These are phyloP conservation scores for Botrytis tulipae DNA, from an alignment of 2,329 filamentous ascomycete species.

Conservation along the genomic window DNA sequence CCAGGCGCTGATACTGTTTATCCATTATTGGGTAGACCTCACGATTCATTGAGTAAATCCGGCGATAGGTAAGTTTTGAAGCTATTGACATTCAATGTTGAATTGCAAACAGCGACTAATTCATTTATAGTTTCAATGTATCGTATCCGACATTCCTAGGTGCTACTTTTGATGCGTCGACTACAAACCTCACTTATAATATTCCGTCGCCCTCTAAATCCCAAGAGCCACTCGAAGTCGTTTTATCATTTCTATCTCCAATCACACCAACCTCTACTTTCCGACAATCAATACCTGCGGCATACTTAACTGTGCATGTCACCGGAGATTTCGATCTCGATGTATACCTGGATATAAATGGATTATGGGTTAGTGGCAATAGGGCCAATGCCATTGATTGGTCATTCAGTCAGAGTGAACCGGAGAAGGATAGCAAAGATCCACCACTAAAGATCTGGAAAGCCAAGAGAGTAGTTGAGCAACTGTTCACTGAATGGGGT, in stretches of 20 bases:
- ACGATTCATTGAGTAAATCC: constrained; percentile 54
- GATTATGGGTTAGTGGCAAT: constrained; percentile 80
- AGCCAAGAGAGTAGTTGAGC: constrained; percentile 57
- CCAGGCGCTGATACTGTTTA: constrained; percentile 59
- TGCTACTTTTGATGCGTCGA: constrained; percentile 65
- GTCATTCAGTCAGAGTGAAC: constrained; percentile 53
- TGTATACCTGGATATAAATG: constrained; percentile 67
- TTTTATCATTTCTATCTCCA: constrained; percentile 53
- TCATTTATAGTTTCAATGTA: constrained; percentile 50
- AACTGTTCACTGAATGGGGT: constrained; percentile 69
- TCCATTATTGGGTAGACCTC: constrained; percentile 63
- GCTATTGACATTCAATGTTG: neutral
- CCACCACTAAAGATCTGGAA: constrained; percentile 63
- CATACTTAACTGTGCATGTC: constrained; percentile 71
- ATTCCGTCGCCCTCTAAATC: constrained; percentile 47
- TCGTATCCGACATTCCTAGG: constrained; percentile 59
- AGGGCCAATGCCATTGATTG: constrained; percentile 67
- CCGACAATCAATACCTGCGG: constrained; percentile 57
- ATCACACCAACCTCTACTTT: constrained; percentile 38
- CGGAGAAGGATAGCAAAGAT: constrained; percentile 40
- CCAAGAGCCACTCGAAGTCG: constrained; percentile 50
- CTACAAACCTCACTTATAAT: constrained; percentile 65
- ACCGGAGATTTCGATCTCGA: constrained; percentile 64
- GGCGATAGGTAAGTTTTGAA: constrained; percentile 39
- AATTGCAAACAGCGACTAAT: constrained; percentile 6